Evolutionary conservation across 2,329 filamentous ascomycete species (phyloP).

Genomic region (Beauveria australis): DNA sequence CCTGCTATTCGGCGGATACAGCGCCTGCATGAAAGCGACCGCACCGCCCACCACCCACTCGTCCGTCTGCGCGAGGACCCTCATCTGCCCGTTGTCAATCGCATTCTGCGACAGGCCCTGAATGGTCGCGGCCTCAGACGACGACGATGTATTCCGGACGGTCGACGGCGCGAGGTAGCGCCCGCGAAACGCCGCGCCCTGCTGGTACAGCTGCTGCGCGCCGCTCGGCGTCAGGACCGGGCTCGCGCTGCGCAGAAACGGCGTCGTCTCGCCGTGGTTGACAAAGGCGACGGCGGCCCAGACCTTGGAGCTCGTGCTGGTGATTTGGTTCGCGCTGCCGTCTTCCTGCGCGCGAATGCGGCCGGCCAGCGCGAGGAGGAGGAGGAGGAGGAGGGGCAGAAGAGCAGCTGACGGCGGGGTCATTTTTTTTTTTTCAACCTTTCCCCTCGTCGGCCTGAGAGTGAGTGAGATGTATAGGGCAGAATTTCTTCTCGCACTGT

Average conservation of each 20-base stretch:
- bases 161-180: slow-evolving; percentile 35
- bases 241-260: slow-evolving; percentile 23
- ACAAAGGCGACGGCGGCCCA: slow-evolving; percentile 43
- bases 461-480: neutral
- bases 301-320: slow-evolving; percentile 28
- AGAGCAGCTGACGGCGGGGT: neutral
- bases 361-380: neutral
- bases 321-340: neutral
- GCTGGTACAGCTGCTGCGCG: slow-evolving; percentile 42
- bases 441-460: neutral
- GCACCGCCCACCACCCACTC: slow-evolving; percentile 57
- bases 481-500: neutral
- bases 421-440: neutral
- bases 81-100: slow-evolving; percentile 42
- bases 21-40: slow-evolving; percentile 70
- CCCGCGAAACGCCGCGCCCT: slow-evolving; percentile 39
- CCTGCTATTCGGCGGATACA: slow-evolving; percentile 63
- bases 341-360: neutral
- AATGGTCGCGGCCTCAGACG: slow-evolving; percentile 29
- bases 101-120: slow-evolving; percentile 31
- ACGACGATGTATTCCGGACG: slow-evolving; percentile 18
- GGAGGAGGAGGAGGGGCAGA: neutral
- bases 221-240: slow-evolving; percentile 41
- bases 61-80: slow-evolving; percentile 32
- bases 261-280: slow-evolving; percentile 46